A percentile compares a stretch with the other conserved stretches of the same genome.
Conservation (phyloP, 2,329 filamentous ascomycete genomes). For the Epichloe uncinata region DNA sequence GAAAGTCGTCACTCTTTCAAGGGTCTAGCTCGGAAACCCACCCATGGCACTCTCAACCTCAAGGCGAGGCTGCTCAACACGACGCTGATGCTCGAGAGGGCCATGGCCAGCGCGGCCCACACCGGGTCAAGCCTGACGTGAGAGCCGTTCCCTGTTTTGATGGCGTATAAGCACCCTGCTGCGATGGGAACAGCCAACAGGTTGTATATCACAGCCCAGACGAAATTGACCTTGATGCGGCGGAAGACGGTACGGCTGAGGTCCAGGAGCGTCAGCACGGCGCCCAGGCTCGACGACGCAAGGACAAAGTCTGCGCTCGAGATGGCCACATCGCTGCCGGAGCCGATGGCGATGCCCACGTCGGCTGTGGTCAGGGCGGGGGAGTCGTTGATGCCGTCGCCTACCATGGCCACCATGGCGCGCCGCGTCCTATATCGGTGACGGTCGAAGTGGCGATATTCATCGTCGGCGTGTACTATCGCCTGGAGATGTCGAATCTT, state of each 20-base stretch:
- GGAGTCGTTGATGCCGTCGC: constrained; percentile 82
- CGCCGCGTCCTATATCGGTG: constrained; percentile 21
- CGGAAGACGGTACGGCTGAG: constrained; percentile 61
- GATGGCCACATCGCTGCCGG: constrained; percentile 73
- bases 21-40: constrained; percentile 27
- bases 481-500: constrained; percentile 53
- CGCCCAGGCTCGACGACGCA: constrained; percentile 54
- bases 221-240: constrained; percentile 74
- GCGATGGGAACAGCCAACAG: constrained; percentile 64
- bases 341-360: constrained; percentile 72
- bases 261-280: constrained; percentile 59
- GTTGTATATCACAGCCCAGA: constrained; percentile 77
- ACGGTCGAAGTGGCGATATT: constrained; percentile 4
- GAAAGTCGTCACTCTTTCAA: neutral
- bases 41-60: constrained; percentile 32
- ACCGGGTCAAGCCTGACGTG: constrained; percentile 60
- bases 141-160: constrained; percentile 29
- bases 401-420: constrained; percentile 64
- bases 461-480: constrained; percentile 28
- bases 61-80: constrained; percentile 68
- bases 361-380: constrained; percentile 71
- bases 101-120: constrained; percentile 90
- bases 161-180: constrained; percentile 60
- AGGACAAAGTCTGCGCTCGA: constrained; percentile 73
- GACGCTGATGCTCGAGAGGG: constrained; percentile 79